Base-by-base conservation (phyloP, 2,329 filamentous ascomycete genomes). In the Phaeosphaeria sp. region DNA sequence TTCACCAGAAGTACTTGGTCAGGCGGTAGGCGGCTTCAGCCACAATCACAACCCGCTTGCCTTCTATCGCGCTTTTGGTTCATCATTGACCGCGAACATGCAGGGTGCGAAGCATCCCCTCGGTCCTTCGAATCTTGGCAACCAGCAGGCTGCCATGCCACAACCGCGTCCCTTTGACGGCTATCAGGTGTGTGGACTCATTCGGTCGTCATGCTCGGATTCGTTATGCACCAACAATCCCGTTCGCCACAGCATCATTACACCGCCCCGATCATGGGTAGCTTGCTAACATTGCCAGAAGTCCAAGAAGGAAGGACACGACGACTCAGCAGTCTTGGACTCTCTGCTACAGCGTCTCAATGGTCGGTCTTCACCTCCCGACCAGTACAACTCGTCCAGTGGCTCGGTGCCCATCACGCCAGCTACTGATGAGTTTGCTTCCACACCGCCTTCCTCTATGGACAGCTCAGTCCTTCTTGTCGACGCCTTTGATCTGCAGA, bases 311-410 rank as follows among this genome's bases (percentile, higher is more conserved):
- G 80, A 82, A 73, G 59, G 65, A 60, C 53, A 52, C 63, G 63
- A 69, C 9, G 69, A 71, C 18, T 52, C 59, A 9, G 60, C 68
- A 10, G 66, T 72, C 51, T 72, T 76, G 59, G 91, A 95, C 68
- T 88, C 88, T 58, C 85, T 93, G 51, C 80, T 93, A 63, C 86
- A 89, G 55, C 90, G 89, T 72, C 83, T 94, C 48, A 86, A 87
- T n/a, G 88, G 93, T 74, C 69, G 67, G 6, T 72, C 72, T 1
- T 70, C 72, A 25, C 68, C 72, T 2, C 61, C 66, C 4, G 66
- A 75, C 27, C 89, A 92, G 69, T 86, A 74, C 87, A 90, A 68
- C 54, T 77, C 85, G 4, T 78, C 85, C 9, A 86, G 80, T 76
- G 85, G 79, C 65, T 89, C 88, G 1, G 75, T 89, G 27, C 85